A percentile compares a stretch with the other conserved stretches of the same genome.
These are phyloP conservation scores for Diaporthe capsici DNA, from an alignment of 2,329 filamentous ascomycete genomes.

Conservation along the genomic window DNA sequence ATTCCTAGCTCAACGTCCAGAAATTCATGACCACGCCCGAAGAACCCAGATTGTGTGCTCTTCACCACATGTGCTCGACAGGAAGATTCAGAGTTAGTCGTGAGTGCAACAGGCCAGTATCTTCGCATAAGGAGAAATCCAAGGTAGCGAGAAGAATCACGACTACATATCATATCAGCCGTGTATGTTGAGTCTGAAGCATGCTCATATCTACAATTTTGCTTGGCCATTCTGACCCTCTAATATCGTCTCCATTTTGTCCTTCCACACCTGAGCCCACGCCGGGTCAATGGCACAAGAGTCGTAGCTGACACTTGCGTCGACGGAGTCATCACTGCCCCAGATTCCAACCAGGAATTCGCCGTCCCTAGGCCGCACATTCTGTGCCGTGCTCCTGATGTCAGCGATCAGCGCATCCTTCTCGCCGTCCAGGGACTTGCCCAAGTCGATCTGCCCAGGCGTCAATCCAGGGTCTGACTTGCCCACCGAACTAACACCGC, in stretches of 20 bases:
- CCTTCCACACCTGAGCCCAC: conserved; percentile 36
- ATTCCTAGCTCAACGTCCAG: not conserved
- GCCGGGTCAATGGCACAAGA: conserved; percentile 35
- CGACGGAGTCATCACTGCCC: conserved; percentile 32
- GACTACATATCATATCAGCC: too few species aligned
- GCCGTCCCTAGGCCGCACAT: conserved; percentile 38
- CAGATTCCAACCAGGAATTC: conserved; percentile 39
- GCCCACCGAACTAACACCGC: conserved; percentile 39
- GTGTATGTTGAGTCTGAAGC: not conserved
- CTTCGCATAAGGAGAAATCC: not conserved
- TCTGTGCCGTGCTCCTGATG: conserved; percentile 12
- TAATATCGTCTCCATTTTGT: conserved; percentile 26
- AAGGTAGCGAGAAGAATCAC: not conserved
- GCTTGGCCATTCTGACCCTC: not conserved
- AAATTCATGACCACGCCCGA: not conserved
- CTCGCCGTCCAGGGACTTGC: not conserved
- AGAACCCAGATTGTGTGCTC: not conserved
- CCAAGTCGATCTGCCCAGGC: conserved; percentile 35
- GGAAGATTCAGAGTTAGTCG: accelerated
- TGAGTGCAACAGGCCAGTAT: not conserved
- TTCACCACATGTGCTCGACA: too few species aligned
- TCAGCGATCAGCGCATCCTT: conserved; percentile 31
- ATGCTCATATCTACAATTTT: conserved; percentile 17
- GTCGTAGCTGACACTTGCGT: conserved; percentile 32
- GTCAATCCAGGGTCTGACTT: conserved; percentile 2